Conservation (phyloP, 345 rosid species). For the Geranium rotundifolium region DNA sequence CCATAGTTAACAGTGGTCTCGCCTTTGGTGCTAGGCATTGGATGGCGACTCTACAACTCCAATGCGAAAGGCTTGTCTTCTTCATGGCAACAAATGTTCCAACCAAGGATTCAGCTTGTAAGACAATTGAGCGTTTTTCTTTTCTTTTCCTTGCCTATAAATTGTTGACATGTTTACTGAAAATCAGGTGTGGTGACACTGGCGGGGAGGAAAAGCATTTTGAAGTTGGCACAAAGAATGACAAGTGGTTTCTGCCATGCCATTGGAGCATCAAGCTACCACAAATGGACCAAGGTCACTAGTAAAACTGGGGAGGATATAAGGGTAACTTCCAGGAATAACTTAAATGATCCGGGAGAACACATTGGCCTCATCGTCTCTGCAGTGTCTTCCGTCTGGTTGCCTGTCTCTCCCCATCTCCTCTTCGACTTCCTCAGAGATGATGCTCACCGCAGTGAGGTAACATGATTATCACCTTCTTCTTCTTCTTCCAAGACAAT, state of each 20-base stretch:
- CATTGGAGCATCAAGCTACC: slow-evolving; percentile 90
- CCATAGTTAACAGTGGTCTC: slow-evolving; percentile 65
- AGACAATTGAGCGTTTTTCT: neutral
- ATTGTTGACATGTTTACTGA: neutral
- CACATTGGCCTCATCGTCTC: slow-evolving; percentile 84
- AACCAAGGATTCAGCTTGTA: slow-evolving; percentile 89
- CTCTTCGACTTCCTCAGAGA: slow-evolving; percentile 87
- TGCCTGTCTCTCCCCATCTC: slow-evolving; percentile 60
- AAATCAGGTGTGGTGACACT: slow-evolving; percentile 69
- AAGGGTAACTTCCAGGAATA: slow-evolving; percentile 83
- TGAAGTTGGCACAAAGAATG: slow-evolving; percentile 89
- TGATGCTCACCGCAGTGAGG: slow-evolving; percentile 76
- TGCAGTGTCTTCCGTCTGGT: slow-evolving; percentile 76
- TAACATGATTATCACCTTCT: slow-evolving; percentile 11
- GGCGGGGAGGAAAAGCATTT: slow-evolving; percentile 91
- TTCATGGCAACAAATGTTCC: slow-evolving; percentile 99
- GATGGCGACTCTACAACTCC: slow-evolving; percentile 75
- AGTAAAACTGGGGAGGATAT: slow-evolving; percentile 89
- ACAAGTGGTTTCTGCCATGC: slow-evolving; percentile 71
- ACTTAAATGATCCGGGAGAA: slow-evolving; percentile 84
- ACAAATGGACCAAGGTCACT: slow-evolving; percentile 74
- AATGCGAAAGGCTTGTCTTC: slow-evolving; percentile 88
- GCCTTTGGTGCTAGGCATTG: slow-evolving; percentile 96
- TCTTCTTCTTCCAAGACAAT: neutral
- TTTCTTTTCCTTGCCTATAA: no score